These are phyloP conservation scores for Metschnikowia lunata DNA, from an alignment of 805 yeast genomes.

Conservation along the genomic window DNA sequence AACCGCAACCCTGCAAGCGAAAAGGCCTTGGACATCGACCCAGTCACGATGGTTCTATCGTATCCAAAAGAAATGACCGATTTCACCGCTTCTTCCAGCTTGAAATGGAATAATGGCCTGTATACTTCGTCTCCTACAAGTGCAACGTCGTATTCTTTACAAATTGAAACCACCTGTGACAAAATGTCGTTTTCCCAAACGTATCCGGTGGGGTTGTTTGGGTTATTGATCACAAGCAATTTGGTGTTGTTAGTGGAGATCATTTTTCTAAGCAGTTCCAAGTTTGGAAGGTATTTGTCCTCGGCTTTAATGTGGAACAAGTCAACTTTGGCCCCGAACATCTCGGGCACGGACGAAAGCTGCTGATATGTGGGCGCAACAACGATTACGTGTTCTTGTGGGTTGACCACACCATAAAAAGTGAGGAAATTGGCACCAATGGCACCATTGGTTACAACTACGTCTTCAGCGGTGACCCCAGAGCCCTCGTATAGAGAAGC, in stretches of 20 bases:
- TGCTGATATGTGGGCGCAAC: constrained; percentile 51
- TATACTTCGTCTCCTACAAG: constrained; percentile 52
- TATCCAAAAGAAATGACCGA: constrained; percentile 40
- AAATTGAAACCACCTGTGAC: constrained; percentile 33
- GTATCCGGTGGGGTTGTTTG: constrained; percentile 33
- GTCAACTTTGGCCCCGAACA: constrained; percentile 36
- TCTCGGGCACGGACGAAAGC: constrained; percentile 42
- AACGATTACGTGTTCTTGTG: constrained; percentile 45
- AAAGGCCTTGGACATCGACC: constrained; percentile 52
- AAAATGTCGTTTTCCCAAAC: constrained; percentile 35
- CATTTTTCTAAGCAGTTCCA: constrained; percentile 27
- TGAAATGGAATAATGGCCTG: constrained; percentile 45
- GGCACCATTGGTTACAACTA: constrained; percentile 51
- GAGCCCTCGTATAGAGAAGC: constrained; percentile 32
- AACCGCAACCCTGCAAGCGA: constrained; percentile 50
- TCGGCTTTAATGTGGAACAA: constrained; percentile 29
- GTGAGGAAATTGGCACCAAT: constrained; percentile 51
- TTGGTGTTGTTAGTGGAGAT: constrained; percentile 33
- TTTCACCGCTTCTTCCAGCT: constrained; percentile 18
- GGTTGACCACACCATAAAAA: constrained; percentile 40
- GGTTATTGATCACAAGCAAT: constrained; percentile 42
- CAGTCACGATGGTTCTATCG: constrained; percentile 42
- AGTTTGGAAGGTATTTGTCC: constrained; percentile 34
- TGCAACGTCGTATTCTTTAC: constrained; percentile 28
- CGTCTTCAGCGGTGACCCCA: constrained; percentile 26